Evolutionary conservation across 2,329 filamentous ascomycete species (phyloP).

Genomic region (Fonsecaea pugnacius): DNA sequence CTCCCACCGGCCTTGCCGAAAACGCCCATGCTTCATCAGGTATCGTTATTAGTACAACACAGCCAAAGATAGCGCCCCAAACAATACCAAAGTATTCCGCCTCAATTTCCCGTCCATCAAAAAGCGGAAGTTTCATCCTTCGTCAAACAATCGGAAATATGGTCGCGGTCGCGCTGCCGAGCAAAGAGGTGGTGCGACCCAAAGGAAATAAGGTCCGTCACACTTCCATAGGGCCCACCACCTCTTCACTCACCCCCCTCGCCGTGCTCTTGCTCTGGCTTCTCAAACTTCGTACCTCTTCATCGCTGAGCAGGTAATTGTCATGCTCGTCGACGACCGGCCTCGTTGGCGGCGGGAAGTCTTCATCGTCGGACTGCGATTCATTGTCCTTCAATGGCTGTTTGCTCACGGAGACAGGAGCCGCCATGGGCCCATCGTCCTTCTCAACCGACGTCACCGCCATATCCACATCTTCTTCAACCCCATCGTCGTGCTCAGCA

Average conservation of each 20-base stretch:
- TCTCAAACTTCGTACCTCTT: constrained; percentile 46
- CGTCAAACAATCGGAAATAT: neutral
- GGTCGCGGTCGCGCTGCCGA: neutral
- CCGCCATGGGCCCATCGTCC: constrained; percentile 2
- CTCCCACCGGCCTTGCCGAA: constrained; percentile 20
- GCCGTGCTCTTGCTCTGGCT: constrained; percentile 50
- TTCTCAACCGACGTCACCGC: constrained; percentile 40
- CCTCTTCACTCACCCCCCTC: constrained; percentile 59
- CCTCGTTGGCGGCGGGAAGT: constrained; percentile 36
- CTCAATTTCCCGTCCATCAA: constrained; percentile 3
- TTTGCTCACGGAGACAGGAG: neutral
- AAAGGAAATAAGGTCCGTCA: constrained; percentile 35
- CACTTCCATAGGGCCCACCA: constrained; percentile 59
- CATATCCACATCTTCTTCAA: constrained; percentile 35
- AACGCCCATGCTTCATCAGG: constrained; percentile 31
- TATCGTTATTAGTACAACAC: constrained; percentile 34
- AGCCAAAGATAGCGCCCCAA: neutral
- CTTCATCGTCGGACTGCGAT: constrained; percentile 35
- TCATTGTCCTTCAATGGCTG: constrained; percentile 19
- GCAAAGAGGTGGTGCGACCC: constrained; percentile 2
- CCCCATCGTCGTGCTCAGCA: constrained; percentile 50
- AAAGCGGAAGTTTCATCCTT: neutral
- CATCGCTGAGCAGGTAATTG: constrained; percentile 51
- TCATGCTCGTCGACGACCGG: constrained; percentile 48
- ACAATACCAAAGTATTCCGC: constrained; percentile 3